These are phyloP conservation scores for Fusarium ambrosium DNA, from an alignment of 2,329 filamentous ascomycete genomes.

Conservation along the genomic window DNA sequence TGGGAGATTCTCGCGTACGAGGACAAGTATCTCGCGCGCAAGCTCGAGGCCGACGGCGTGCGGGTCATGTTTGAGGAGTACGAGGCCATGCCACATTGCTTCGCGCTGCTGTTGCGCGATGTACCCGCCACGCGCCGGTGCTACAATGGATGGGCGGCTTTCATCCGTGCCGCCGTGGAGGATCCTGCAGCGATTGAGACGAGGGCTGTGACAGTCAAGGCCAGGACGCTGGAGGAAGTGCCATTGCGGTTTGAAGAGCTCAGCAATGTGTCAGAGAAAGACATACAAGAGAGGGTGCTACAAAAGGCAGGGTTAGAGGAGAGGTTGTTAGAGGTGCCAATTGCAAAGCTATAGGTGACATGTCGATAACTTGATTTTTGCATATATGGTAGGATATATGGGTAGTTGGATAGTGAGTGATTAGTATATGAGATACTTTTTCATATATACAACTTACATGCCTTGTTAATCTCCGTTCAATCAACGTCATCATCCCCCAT, in stretches of 20 bases:
- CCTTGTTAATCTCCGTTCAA: background rate
- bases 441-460: background rate
- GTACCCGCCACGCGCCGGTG: slow-evolving; percentile 64
- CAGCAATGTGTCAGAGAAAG: slow-evolving; percentile 58
- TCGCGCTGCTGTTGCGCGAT: slow-evolving; percentile 68
- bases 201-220: slow-evolving; percentile 61
- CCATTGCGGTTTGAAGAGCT: slow-evolving; percentile 59
- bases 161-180: slow-evolving; percentile 62
- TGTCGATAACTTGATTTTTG: slow-evolving; percentile 42
- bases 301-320: slow-evolving; percentile 40
- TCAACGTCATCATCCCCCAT: background rate
- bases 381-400: background rate
- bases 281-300: slow-evolving; percentile 57
- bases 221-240: slow-evolving; percentile 65
- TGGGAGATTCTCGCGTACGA: slow-evolving; percentile 81
- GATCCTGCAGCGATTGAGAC: slow-evolving; percentile 52
- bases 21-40: slow-evolving; percentile 69
- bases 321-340: slow-evolving; percentile 6
- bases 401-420: background rate
- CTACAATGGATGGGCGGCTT: slow-evolving; percentile 68
- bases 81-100: slow-evolving; percentile 86
- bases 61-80: slow-evolving; percentile 77
- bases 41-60: slow-evolving; percentile 69
- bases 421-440: background rate
- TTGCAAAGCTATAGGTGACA: slow-evolving; percentile 47